Evolutionary conservation across 345 rosid genomes (phyloP), one percentile per base, ranked within the genome.

Genomic region (Lagerstroemia speciosa): DNA sequence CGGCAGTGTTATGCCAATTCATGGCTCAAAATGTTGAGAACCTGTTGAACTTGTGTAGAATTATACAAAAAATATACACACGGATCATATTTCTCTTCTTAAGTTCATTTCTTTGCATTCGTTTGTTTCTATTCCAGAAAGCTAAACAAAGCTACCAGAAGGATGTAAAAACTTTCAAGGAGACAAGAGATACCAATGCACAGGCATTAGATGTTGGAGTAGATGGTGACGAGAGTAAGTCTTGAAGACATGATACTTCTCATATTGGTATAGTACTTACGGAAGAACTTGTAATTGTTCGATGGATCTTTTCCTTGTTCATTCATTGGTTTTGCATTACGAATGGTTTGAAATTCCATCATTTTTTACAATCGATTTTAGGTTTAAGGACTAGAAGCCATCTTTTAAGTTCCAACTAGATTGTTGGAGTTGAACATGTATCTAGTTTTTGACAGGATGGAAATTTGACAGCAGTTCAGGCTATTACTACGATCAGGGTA

Each of bases 111-210:
- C 8, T 55, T 55, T 55, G 11, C 27, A 1, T 55, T 55, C n/a
- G n/a, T 69, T 1, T 83, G 40, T 41, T 19, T 48, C n/a, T 48
- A 1, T 22, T 1, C 75, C 84, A 94, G 99, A 94, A 91, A 91
- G 99, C 97, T 30, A 85, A 88, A 69, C 88, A 84, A 55, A 86
- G 95, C 83, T 94, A 94, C 79, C 99, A 94, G 83, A 89, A 91
- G 78, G 99, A 91, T 71, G 78, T 91, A 19, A 91, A 78, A 30
- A 83, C 67, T 72, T 70, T 86, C 76, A 80, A 86, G 74, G 77
- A 78, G 79, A 85, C 89, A 8, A 87, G 89, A n/a, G 81, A 88
- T 66, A 72, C 78, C 67, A 77, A 65, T 70, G 79, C 71, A 24
- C 71, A 53, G 70, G 83, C 79, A n/a, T 68, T 88, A 67, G 87